Base-by-base conservation (phyloP, 176 grass and related monocot species). In the Pontederia crassipes region DNA sequence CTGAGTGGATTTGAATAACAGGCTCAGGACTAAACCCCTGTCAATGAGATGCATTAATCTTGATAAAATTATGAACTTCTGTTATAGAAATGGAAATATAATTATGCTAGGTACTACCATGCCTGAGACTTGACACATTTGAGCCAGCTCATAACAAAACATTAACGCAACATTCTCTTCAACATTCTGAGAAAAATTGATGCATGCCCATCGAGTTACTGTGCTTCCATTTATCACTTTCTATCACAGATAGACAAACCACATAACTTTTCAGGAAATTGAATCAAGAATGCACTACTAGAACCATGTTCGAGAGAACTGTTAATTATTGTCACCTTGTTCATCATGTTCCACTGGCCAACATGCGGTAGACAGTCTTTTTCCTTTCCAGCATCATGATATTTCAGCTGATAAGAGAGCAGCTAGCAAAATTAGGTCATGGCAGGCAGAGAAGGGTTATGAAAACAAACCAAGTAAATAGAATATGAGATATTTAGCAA, bases 341-440 rank as follows among this genome's bases (percentile, higher is more conserved):
- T 84, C 17, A 82, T 88, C 91, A 90, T 90, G 57, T 96, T 96
- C 91, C 91, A 90, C 51, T 87, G 86, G 60, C 91, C 91, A 10
- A 87, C 48, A 12, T 8, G 45, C 72, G 91, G 91, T 69, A 16
- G 58, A 50, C 86, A 87, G 1, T 72, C 52, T 46, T 75, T 90
- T 17, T 96, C 78, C 59, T 69, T 62, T 58, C 91, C 91, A 28
- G 83, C 69, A 13, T 96, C 78, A 15, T 88, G 83, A 68, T 96
- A 96, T 64, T 96, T 96, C 61, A 90, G 79, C 86, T 96, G 64
- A 74, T 68, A 63, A 51, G 1, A 58, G 32, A 40, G 1, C 32
- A 40, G 32, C 32, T 40, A 7, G 32, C 32, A 40, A 40, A 40
- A 40, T 40, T 40, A 40, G 32, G 0, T 11, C 29, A 87, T 18